Conservation (phyloP, 768 basidiomycete genomes). For the Psilocybe cyanescens region DNA sequence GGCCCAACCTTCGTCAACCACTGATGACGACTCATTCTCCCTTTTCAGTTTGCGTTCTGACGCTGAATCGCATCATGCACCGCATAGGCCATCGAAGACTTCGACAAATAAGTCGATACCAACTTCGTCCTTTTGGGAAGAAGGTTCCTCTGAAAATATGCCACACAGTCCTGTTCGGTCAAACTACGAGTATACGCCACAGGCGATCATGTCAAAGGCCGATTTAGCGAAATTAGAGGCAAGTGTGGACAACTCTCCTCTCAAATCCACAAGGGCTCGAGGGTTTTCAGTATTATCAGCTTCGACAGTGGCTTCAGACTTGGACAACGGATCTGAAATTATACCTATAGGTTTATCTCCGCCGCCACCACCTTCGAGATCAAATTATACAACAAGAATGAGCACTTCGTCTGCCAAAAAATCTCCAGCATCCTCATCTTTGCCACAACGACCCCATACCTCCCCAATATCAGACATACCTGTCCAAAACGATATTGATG, state of each 20-base stretch:
- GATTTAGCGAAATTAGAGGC: conserved; percentile 67
- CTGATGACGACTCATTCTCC: conserved; percentile 59
- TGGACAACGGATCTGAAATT: conserved; percentile 27
- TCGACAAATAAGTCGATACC: conserved; percentile 24
- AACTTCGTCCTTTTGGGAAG: conserved; percentile 50
- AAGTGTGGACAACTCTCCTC: conserved; percentile 35
- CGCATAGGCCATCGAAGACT: conserved; percentile 27
- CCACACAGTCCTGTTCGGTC: conserved; percentile 37
- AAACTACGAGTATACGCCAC: conserved; percentile 55
- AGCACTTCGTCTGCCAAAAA: conserved; percentile 8
- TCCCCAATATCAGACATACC: conserved; percentile 5
- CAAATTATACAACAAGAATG: conserved; percentile 16
- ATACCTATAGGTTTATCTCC: conserved; percentile 30
- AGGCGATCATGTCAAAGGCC: conserved; percentile 70
- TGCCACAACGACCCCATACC: neutral
- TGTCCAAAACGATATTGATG: conserved; percentile 4
- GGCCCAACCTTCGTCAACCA: conserved; percentile 37
- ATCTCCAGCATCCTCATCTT: conserved; percentile 1
- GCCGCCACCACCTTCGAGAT: conserved; percentile 25
- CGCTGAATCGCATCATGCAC: conserved; percentile 34
- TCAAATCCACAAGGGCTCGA: conserved; percentile 27
- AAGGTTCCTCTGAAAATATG: conserved; percentile 36
- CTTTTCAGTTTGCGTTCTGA: conserved; percentile 56
- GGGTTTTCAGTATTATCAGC: conserved; percentile 42
- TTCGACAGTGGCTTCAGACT: conserved; percentile 38